Conservation (phyloP, 805 yeast species). For the Kluyveromyces siamensis region DNA sequence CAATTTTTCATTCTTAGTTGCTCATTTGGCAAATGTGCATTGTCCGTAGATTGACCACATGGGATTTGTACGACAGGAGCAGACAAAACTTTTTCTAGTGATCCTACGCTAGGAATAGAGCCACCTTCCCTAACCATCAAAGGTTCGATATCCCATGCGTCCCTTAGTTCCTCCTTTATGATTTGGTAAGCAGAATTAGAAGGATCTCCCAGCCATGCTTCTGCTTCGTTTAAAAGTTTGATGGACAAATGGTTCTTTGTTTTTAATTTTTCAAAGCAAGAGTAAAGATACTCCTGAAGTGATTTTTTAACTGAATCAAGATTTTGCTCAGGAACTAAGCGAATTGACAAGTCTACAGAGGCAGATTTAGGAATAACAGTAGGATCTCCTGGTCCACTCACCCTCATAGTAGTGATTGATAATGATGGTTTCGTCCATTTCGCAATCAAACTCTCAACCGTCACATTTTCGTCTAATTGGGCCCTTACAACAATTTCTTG, state of each 20-base stretch:
- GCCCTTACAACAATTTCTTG: constrained; percentile 45
- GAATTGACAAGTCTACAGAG: constrained; percentile 64
- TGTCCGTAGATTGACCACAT: constrained; percentile 91
- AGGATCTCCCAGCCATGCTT: constrained; percentile 93
- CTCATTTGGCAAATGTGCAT: constrained; percentile 88
- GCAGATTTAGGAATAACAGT: constrained; percentile 86
- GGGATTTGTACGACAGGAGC: constrained; percentile 96
- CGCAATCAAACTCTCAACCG: constrained; percentile 49
- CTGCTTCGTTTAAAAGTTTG: constrained; percentile 72
- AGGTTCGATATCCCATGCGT: constrained; percentile 77
- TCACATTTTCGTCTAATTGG: constrained; percentile 19
- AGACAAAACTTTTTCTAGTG: constrained; percentile 66
- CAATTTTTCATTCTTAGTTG: constrained; percentile 70
- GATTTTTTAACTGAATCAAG: constrained; percentile 45
- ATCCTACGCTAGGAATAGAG: constrained; percentile 83
- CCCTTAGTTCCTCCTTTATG: constrained; percentile 48
- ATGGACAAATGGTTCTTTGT: constrained; percentile 57
- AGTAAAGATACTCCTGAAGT: constrained; percentile 38
- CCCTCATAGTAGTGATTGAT: constrained; percentile 74
- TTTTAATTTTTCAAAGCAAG: constrained; percentile 39
- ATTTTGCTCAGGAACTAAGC: constrained; percentile 87
- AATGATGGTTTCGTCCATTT: constrained; percentile 89
- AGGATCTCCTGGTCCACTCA: constrained; percentile 83
- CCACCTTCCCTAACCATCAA: constrained; percentile 93
- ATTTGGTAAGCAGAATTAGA: constrained; percentile 62